Evolutionary conservation across 306 rosid species (phyloP), one percentile per base, ranked within the genome.

Genomic region (Rosa lucieae): DNA sequence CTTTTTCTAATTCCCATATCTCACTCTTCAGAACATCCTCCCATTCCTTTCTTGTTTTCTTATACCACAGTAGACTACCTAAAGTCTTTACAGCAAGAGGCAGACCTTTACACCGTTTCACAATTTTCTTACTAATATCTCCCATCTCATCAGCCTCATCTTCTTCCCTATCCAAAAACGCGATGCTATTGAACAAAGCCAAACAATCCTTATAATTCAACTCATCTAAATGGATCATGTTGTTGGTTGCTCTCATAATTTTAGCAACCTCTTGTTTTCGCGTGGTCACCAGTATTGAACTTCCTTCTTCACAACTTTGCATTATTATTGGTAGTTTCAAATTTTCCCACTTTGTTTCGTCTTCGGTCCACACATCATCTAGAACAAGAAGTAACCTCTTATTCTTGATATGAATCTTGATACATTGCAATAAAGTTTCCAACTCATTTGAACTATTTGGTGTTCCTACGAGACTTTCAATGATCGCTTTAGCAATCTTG

Each of bases 61-160:
- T 81, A 2, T 11, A 8, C 5, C 46, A 26, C 72, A 80, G 3
- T 18, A 73, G 63, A 29, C 83, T 32, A 8, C 79, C 75, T 40
- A 81, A 23, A 81, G 51, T 80, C 76, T 80, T 81, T 0, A 51
- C 76, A 12, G 29, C 67, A 43, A 81, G 80, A 18, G 80, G 84
- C 52, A 75, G 46, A 2, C 80, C 84, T 2, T 35, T 55, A n/a
- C 76, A 81, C 65, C 44, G 56, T 5, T 6, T 35, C 8, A 47
- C 63, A 43, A 81, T 68, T 43, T 55, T 11, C 15, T 23, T 6
- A 23, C 84, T 80, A 68, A 81, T 26, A 3, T 2, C 48, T 35
- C 46, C 37, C 0, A 73, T 8, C 29, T 42, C 44, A 3, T 1
- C 2, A 21, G 8, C 1, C n/a, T 37, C n/a, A 0, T 74, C 46